phyloP scores from a whole-genome alignment of 495 filamentous ascomycete genomes.

The Penicillium waksmanii region DNA sequence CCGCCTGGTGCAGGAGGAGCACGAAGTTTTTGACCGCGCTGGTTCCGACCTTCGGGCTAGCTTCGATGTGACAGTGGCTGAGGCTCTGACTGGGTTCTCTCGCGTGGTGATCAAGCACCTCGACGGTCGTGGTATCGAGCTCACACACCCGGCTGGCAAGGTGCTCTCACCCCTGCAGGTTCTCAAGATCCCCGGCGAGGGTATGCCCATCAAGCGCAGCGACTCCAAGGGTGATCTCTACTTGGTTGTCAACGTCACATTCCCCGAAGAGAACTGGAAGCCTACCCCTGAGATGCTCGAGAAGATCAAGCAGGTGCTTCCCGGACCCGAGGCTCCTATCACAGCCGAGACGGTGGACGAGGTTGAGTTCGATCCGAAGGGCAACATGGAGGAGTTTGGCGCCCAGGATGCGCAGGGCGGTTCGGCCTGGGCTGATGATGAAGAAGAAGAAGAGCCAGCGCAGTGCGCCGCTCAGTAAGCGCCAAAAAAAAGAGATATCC shows the following conservation, averaged over 20 bases:
- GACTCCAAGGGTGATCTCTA: slow-evolving; percentile 87
- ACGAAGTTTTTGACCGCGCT: slow-evolving; percentile 76
- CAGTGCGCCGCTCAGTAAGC: slow-evolving; percentile 89
- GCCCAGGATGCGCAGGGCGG: slow-evolving; percentile 70
- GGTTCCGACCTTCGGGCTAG: slow-evolving; percentile 83
- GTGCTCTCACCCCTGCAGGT: slow-evolving; percentile 79
- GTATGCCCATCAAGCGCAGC: slow-evolving; percentile 88
- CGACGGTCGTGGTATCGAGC: slow-evolving; percentile 86
- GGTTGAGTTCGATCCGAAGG: slow-evolving; percentile 80
- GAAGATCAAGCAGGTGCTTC: slow-evolving; percentile 73
- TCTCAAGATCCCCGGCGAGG: slow-evolving; percentile 83
- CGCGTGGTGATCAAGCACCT: slow-evolving; percentile 91
- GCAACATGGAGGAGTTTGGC: slow-evolving; percentile 76
- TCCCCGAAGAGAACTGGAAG: slow-evolving; percentile 85
- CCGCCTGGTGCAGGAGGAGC: slow-evolving; percentile 77
- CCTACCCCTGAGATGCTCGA: slow-evolving; percentile 66
- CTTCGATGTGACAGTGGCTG: slow-evolving; percentile 77
- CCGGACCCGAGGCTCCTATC: slow-evolving; percentile 62
- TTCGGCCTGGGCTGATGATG: slow-evolving; percentile 82
- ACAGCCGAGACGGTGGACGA: slow-evolving; percentile 77
- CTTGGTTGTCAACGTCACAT: slow-evolving; percentile 81
- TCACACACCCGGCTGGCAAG: slow-evolving; percentile 72
- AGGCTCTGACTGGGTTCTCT: slow-evolving; percentile 86
- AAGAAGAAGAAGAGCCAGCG: slow-evolving; percentile 67
- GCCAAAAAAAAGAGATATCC: slow-evolving; percentile 3